phyloP scores from a whole-genome alignment of 805 yeast genomes.

The Maudiozyma serrabonitensis region DNA sequence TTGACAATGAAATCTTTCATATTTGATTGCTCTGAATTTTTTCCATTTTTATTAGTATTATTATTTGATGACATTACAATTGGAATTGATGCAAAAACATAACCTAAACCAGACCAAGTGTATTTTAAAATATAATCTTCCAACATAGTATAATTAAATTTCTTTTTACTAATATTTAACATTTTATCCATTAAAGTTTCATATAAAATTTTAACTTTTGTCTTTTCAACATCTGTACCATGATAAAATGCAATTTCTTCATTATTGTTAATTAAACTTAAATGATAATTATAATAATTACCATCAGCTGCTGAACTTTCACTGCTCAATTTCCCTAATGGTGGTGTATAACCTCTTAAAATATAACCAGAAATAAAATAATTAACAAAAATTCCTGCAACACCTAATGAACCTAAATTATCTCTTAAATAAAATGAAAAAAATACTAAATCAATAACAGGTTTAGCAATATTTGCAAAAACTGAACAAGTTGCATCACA shows the following conservation, averaged over 20 bases:
- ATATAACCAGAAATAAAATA: conserved; percentile 72
- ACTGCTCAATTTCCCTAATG: conserved; percentile 71
- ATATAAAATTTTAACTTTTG: conserved; percentile 53
- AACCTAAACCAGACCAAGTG: conserved; percentile 95
- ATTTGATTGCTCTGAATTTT: conserved; percentile 38
- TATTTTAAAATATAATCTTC: conserved; percentile 85
- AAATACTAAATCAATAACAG: conserved; percentile 74
- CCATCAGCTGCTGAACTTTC: conserved; percentile 75
- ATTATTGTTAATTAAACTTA: conserved; percentile 75
- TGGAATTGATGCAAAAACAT: conserved; percentile 81
- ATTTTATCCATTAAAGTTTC: conserved; percentile 46
- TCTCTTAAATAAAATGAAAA: conserved; percentile 78
- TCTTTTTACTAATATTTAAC: conserved; percentile 43
- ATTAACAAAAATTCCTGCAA: conserved; percentile 70
- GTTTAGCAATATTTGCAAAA: conserved; percentile 85
- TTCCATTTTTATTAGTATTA: conserved; percentile 3
- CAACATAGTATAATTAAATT: conserved; percentile 58
- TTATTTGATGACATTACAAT: conserved; percentile 48
- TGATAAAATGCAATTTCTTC: conserved; percentile 93
- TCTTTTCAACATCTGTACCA: conserved; percentile 72
- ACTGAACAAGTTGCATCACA: conserved; percentile 73
- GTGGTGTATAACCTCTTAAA: conserved; percentile 67
- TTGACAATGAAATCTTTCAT: conserved; percentile 87
- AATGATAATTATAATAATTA: conserved; percentile 75
- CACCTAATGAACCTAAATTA: conserved; percentile 80